Percentiles rank a stretch among this genome's conserved stretches.
Evolutionary conservation across 306 rosid species (phyloP).

Genomic region (Purshia tridentata): DNA sequence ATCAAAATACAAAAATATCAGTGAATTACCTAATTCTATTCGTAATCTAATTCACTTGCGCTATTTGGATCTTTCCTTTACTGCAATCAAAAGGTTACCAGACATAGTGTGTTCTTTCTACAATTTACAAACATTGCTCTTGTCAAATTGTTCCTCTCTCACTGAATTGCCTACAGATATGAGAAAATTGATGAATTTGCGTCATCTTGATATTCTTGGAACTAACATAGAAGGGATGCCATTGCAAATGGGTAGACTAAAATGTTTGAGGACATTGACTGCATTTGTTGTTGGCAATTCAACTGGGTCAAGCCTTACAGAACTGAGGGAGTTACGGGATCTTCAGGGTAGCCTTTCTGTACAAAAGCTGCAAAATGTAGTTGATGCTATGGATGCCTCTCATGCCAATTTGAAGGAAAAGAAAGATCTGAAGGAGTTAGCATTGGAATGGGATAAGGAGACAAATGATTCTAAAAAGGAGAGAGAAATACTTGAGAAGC

Average conservation of each 20-base stretch:
- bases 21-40: background rate
- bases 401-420: slow-evolving; percentile 21
- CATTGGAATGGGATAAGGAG: background rate
- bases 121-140: slow-evolving; percentile 15
- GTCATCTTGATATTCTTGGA: too few relatives aligned
- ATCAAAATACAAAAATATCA: too few relatives aligned
- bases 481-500: background rate
- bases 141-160: too few relatives aligned
- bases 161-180: too few relatives aligned
- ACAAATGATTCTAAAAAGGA: background rate
- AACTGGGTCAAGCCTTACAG: background rate
- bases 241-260: too few relatives aligned
- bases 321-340: background rate
- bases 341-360: slow-evolving; percentile 5
- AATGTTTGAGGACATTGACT: too few relatives aligned
- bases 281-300: background rate
- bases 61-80: background rate
- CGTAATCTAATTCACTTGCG: background rate
- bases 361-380: slow-evolving; percentile 10
- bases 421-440: background rate
- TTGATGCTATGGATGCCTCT: background rate
- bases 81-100: background rate
- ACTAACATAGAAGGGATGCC: too few relatives aligned
- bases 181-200: too few relatives aligned
- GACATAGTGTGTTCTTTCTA: background rate